These are phyloP conservation scores for Pulveroboletus sp. DNA, from an alignment of 768 basidiomycete genomes.

Conservation along the genomic window DNA sequence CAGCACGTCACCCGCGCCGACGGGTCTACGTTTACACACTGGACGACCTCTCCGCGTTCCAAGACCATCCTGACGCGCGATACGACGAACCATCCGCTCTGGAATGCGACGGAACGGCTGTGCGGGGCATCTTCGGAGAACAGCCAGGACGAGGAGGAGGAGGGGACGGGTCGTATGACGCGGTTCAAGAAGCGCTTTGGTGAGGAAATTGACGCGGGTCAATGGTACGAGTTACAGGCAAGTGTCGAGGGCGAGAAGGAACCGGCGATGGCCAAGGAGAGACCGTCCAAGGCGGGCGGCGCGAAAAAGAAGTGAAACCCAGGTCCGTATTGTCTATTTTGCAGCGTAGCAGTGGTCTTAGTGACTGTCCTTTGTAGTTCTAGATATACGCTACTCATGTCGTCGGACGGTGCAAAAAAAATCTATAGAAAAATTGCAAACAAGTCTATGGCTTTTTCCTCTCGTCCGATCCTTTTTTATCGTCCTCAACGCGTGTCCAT, in stretches of 20 bases:
- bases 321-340: no score
- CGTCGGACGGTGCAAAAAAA: not conserved
- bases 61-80: constrained; percentile 79
- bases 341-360: no score
- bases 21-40: constrained; percentile 84
- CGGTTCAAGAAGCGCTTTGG: constrained; percentile 77
- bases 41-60: constrained; percentile 85
- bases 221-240: constrained; percentile 27
- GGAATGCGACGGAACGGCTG: constrained; percentile 64
- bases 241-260: constrained; percentile 27
- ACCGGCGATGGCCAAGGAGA: constrained; percentile 25
- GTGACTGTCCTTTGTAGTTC: not conserved
- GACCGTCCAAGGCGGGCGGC: constrained; percentile 7
- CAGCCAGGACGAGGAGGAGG: constrained; percentile 62
- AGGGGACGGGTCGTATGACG: constrained; percentile 73
- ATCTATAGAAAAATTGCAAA: not conserved
- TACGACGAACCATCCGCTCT: constrained; percentile 85
- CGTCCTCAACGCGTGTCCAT: constrained; percentile 27
- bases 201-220: constrained; percentile 39
- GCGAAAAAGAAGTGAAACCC: constrained; percentile 19
- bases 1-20: constrained; percentile 85
- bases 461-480: constrained; percentile 16
- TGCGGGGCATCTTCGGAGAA: constrained; percentile 45
- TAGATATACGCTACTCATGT: not conserved
- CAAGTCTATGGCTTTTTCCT: constrained; percentile 13